Evolutionary conservation across 495 filamentous ascomycete genomes (phyloP).

Genomic region (Penicillium taxi): DNA sequence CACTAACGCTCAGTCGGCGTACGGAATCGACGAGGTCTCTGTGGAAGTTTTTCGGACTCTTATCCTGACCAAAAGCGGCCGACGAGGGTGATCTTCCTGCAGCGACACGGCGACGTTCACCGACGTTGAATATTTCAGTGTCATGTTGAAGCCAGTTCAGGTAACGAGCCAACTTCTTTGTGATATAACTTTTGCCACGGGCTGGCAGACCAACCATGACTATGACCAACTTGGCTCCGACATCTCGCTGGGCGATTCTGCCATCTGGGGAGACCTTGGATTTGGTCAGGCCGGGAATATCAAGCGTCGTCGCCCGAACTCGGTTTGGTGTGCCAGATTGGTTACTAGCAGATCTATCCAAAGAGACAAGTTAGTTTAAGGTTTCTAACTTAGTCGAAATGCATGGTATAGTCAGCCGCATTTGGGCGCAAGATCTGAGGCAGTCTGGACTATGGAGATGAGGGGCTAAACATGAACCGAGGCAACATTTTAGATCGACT

Average conservation of each 20-base stretch:
- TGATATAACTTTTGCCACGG: slow-evolving; percentile 94
- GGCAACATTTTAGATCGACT: slow-evolving; percentile 8
- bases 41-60: slow-evolving; percentile 27
- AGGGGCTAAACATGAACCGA: slow-evolving; percentile 11
- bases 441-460: no score
- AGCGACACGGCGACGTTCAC: slow-evolving; percentile 75
- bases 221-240: slow-evolving; percentile 92
- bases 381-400: background rate
- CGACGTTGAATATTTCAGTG: slow-evolving; percentile 93
- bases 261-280: slow-evolving; percentile 93
- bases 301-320: slow-evolving; percentile 73
- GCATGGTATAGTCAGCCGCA: slow-evolving; percentile 1
- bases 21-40: slow-evolving; percentile 38
- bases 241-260: slow-evolving; percentile 80
- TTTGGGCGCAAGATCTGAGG: background rate
- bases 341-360: slow-evolving; percentile 10
- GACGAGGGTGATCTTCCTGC: slow-evolving; percentile 49
- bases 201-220: slow-evolving; percentile 97
- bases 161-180: slow-evolving; percentile 92
- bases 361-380: slow-evolving; percentile 7
- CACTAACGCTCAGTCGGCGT: slow-evolving; percentile 36
- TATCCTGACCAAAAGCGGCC: slow-evolving; percentile 12
- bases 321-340: slow-evolving; percentile 45
- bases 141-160: slow-evolving; percentile 96
- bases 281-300: slow-evolving; percentile 83